These are phyloP conservation scores for Effrenium voratum DNA, from an alignment of 73 alveolate species.

Conservation along the genomic window DNA sequence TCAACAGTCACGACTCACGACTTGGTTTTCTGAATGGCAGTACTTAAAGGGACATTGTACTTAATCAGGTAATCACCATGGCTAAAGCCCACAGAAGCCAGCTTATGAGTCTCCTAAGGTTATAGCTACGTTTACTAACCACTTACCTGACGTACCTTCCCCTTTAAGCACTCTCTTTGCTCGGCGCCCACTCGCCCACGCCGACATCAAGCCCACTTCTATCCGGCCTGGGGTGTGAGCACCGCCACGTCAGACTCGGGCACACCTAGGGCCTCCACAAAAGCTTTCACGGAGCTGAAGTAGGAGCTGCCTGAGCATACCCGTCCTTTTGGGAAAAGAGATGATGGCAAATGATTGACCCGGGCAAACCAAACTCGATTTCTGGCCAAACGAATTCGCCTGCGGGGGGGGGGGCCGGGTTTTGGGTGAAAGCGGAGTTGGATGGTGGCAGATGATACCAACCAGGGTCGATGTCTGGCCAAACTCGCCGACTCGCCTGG, in stretches of 20 bases:
- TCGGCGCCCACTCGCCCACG: neutral
- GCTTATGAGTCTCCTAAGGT: too few relatives aligned
- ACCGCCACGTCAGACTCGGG: slow-evolving; percentile 49
- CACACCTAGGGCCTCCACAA: slow-evolving; percentile 49
- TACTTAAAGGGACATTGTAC: too few relatives aligned
- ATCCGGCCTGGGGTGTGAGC: slow-evolving; percentile 78
- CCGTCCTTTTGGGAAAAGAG: neutral
- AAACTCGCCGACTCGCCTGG: too few relatives aligned
- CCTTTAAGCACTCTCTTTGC: neutral
- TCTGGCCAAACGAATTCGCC: too few relatives aligned
- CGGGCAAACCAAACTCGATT: neutral
- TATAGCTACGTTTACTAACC: too few relatives aligned
- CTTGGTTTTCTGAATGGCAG: too few relatives aligned
- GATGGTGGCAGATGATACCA: too few relatives aligned
- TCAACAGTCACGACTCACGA: too few relatives aligned
- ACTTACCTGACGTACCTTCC: too few relatives aligned
- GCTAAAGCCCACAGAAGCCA: too few relatives aligned
- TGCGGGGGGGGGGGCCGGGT: neutral
- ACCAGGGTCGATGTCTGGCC: too few relatives aligned
- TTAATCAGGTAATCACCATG: too few relatives aligned
- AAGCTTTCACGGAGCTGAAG: slow-evolving; percentile 38
- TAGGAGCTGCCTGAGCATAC: neutral
- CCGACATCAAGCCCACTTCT: neutral
- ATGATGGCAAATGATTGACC: neutral
- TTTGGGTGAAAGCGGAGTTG: neutral